Percentiles rank a stretch among this genome's conserved stretches.
These are phyloP conservation scores for Phytophthora europaea DNA, from an alignment of 352 stramenopile genomes.

Conservation along the genomic window DNA sequence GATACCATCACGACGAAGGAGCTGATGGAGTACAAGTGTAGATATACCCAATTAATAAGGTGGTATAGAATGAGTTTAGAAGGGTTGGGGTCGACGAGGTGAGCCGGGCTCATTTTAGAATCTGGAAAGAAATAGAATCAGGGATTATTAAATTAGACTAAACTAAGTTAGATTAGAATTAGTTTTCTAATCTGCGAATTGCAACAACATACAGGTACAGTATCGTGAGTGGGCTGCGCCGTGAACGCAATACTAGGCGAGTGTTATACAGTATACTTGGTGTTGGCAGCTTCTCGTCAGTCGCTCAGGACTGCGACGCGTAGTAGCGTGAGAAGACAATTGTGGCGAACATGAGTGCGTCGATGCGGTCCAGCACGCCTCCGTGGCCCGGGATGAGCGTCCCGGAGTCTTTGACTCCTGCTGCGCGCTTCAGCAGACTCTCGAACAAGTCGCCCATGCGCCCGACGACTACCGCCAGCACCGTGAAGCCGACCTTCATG, in stretches of 20 bases:
- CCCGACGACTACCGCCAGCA: slow-evolving; percentile 93
- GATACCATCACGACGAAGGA: background rate
- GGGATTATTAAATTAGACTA: too few relatives aligned
- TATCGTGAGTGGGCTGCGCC: too few relatives aligned
- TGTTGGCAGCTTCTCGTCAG: background rate
- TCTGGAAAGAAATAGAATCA: too few relatives aligned
- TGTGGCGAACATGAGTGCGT: slow-evolving; percentile 94
- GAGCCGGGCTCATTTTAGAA: background rate
- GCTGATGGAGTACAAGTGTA: background rate
- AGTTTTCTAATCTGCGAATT: slow-evolving; percentile 35
- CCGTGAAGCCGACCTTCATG: slow-evolving; percentile 82
- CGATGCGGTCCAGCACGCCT: slow-evolving; percentile 95
- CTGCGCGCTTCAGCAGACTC: slow-evolving; percentile 95
- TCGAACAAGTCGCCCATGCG: slow-evolving; percentile 86
- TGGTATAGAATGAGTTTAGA: background rate
- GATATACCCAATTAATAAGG: background rate
- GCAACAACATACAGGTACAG: too few relatives aligned
- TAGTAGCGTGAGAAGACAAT: slow-evolving; percentile 71
- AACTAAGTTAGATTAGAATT: background rate
- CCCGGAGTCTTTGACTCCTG: slow-evolving; percentile 95
- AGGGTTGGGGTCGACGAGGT: background rate
- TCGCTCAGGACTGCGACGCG: slow-evolving; percentile 32
- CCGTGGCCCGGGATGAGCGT: slow-evolving; percentile 95
- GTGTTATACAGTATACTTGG: background rate
- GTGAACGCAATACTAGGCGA: background rate